Evolutionary conservation across 2,329 filamentous ascomycete genomes (phyloP).

Genomic region (Penicillium concentricum): DNA sequence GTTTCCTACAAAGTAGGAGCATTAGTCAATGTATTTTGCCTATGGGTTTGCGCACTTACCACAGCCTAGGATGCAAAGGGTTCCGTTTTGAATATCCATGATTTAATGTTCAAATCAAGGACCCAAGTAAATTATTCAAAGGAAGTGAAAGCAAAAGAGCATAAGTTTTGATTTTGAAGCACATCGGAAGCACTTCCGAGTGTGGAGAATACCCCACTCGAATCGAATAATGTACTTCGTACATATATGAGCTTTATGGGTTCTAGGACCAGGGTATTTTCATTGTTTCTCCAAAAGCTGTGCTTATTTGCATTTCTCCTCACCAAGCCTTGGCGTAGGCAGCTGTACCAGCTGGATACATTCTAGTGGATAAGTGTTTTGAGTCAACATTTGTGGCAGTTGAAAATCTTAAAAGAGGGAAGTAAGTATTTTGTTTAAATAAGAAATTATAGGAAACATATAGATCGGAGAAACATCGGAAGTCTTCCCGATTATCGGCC

Average conservation of each 20-base stretch:
- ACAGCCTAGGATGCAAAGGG: conserved; percentile 22
- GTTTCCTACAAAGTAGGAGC: conserved; percentile 30
- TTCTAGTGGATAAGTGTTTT: not conserved
- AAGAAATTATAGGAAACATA: too few species aligned
- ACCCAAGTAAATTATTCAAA: not conserved
- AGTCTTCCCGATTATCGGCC: not conserved
- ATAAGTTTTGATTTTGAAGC: not conserved
- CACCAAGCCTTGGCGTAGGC: not conserved
- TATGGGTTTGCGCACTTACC: conserved; percentile 8
- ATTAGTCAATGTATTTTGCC: not conserved
- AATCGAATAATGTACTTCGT: not conserved
- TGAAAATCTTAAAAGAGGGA: too few species aligned
- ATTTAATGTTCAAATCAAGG: not conserved
- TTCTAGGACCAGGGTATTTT: too few species aligned
- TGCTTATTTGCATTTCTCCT: not conserved
- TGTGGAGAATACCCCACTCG: conserved; percentile 5
- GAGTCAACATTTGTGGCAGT: too few species aligned
- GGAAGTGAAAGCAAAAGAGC: not conserved
- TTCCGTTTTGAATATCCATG: conserved; percentile 15
- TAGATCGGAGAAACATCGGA: not conserved
- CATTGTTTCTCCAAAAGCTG: too few species aligned
- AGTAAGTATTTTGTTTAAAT: too few species aligned
- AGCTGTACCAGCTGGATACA: not conserved
- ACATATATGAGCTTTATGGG: too few species aligned
- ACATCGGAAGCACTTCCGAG: conserved; percentile 5